Base-by-base conservation (phyloP, 768 basidiomycete species). In the Lyophyllum shimeji region DNA sequence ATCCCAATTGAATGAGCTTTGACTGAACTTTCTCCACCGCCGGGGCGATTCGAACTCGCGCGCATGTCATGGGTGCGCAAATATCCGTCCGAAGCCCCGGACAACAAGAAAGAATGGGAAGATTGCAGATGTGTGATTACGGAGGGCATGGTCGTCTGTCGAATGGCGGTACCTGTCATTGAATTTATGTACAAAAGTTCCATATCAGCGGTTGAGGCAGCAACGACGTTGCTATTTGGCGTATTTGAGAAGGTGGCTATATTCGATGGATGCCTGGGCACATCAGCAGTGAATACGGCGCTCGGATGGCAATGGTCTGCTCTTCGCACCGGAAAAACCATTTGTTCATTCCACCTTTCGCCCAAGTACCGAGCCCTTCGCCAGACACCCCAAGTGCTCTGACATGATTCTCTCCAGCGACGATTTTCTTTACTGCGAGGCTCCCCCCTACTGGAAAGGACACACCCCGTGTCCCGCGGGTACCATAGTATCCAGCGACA, bases 1-100 rank as follows among this genome's bases (percentile, higher is more conserved):
- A 97, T 78, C 4, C 92, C 92, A 51, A 86, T 85, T 21, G 80
- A 76, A 72, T 98, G 95, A 0, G 94, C 93, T 63, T 84, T 85
- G 18, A 91, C 80, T 7, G 81, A 74, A 60, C 72, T 76, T 64
- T 87, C 84, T 7, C 72, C 71, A 9, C 71, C 74, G 8, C 72
- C 74, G 45, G 79, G 73, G 52, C 79, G 75, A 55, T 72, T 78
- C 37, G 81, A 67, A 24, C 76, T 82, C 1, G 86, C 84, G 33
- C 93, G 83, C 6, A 89, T 81, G 64, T 83, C 86, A 63, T 93
- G 87, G 7, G 84, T 76, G 23, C 90, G 83, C 12, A 96, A 64
- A 67, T 74, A 82, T 8, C 93, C 93, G 67, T 94, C 90, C 15
- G 82, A 73, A 39, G 84, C 83, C 1, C 89, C 91, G 49, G 86